Evolutionary conservation across 2,329 filamentous ascomycete genomes (phyloP), one percentile per base, ranked within the genome.

Genomic region (Elsinoe batatas): DNA sequence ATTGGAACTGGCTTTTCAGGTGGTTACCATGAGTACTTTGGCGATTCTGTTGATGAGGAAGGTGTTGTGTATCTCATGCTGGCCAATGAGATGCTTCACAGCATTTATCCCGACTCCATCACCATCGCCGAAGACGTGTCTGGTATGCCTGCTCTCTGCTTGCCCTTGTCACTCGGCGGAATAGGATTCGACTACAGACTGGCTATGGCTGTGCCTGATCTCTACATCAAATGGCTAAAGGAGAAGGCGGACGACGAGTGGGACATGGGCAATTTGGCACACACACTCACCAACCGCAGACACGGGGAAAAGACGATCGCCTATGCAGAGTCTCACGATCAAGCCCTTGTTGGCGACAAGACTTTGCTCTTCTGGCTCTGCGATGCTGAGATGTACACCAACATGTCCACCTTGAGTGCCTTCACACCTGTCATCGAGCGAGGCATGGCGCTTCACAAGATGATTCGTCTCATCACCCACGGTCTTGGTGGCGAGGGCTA

Each of bases 181-280:
- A 83, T 97, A 62, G 93, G 93, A 22, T 98, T 98, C 68, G 93
- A 98, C 72, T 98, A 98, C 71, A 83, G 93, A 62, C 81, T 98
- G 32, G 91, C 91, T 56, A 98, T 98, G 93, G 93, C 93, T 3
- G 84, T 98, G 60, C 93, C 93, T 3, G 93, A 98, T 70, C 88
- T 98, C 82, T 98, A 94, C 83, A 98, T 98, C 78, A 98, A 98
- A 74, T 88, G 94, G 67, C 72, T 97, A 59, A 98, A 98, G 71
- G 93, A 98, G 73, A 83, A 89, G 69, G 79, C 86, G 66, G 93
- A 98, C 65, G 77, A 89, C 60, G 81, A 95, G 8, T 98, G 93
- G 93, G 87, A 97, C 64, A 86, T 98, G 71, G 83, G 81, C 57
- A 84, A 80, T 62, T 86, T 98, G 53, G 84, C 83, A 68, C 91